These are phyloP conservation scores for Gaeumannomyces tritici DNA, from an alignment of 2,329 filamentous ascomycete species.

Conservation along the genomic window DNA sequence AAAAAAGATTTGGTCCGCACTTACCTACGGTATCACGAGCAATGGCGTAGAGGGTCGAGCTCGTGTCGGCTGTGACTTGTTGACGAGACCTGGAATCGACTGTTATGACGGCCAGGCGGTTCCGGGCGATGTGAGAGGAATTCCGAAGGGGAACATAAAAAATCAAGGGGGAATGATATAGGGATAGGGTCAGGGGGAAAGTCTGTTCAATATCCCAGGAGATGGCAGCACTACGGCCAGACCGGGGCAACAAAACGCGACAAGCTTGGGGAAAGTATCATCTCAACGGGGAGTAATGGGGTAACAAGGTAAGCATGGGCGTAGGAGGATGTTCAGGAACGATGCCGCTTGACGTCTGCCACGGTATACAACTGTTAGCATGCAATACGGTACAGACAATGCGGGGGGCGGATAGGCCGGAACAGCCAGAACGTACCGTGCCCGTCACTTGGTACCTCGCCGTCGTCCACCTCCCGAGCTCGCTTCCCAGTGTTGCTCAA, in stretches of 20 bases:
- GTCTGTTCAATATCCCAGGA: background rate
- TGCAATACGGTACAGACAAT: background rate
- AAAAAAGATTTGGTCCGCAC: background rate
- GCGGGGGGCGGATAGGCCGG: conserved; percentile 11
- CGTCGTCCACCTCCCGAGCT: conserved; percentile 15
- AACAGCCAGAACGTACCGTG: conserved; percentile 15
- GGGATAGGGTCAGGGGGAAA: background rate
- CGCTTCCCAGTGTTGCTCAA: conserved; percentile 19
- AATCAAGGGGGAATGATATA: background rate
- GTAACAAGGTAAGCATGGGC: background rate
- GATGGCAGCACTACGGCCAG: background rate
- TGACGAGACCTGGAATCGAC: background rate
- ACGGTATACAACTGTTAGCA: conserved; percentile 10
- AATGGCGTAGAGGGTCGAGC: background rate
- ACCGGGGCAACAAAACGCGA: background rate
- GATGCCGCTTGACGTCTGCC: conserved; percentile 41
- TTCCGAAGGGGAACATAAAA: background rate
- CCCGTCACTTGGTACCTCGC: conserved; percentile 26
- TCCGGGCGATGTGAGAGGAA: background rate
- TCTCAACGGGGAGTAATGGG: background rate
- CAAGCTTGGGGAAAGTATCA: background rate
- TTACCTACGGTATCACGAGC: background rate
- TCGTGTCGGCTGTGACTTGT: background rate
- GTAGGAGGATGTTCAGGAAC: conserved; percentile 20
- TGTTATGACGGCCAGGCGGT: background rate